phyloP scores from a whole-genome alignment of 2,329 filamentous ascomycete genomes.

The Tolypocladium capitatum region DNA sequence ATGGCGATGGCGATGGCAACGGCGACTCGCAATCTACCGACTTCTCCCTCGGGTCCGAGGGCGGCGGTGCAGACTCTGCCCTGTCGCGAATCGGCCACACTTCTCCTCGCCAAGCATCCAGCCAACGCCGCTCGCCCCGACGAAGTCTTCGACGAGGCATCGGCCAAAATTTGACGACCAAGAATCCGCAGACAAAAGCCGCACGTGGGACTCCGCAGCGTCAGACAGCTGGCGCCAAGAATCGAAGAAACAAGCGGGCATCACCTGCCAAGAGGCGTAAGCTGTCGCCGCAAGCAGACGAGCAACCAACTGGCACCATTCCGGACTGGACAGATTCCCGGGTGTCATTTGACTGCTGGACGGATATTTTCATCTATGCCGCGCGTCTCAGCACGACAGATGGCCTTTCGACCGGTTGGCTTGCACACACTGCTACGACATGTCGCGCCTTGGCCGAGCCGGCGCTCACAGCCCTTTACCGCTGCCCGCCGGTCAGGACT shows the following conservation, averaged over 20 bases:
- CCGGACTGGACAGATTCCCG: constrained; percentile 40
- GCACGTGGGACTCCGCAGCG: background rate
- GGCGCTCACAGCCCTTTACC: constrained; percentile 60
- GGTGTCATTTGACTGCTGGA: constrained; percentile 55
- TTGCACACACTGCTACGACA: constrained; percentile 47
- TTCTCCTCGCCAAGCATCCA: background rate
- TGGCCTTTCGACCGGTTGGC: constrained; percentile 44
- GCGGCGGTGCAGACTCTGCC: background rate
- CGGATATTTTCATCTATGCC: constrained; percentile 57
- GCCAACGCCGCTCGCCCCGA: background rate
- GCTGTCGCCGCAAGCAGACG: background rate
- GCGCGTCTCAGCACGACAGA: constrained; percentile 32
- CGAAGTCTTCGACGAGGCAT: background rate
- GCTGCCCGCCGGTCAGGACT: constrained; percentile 48
- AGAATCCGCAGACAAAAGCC: background rate
- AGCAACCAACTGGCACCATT: constrained; percentile 17
- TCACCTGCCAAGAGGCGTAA: constrained; percentile 6
- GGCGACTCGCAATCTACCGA: background rate
- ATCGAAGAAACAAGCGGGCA: constrained; percentile 6
- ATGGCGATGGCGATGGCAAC: background rate
- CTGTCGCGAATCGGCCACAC: background rate
- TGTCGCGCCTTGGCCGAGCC: constrained; percentile 59
- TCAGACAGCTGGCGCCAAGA: constrained; percentile 5
- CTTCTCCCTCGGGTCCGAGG: background rate
- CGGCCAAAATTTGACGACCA: background rate